Conservation (phyloP, 2,329 filamentous ascomycete species). For the Hypoxylon sp. region DNA sequence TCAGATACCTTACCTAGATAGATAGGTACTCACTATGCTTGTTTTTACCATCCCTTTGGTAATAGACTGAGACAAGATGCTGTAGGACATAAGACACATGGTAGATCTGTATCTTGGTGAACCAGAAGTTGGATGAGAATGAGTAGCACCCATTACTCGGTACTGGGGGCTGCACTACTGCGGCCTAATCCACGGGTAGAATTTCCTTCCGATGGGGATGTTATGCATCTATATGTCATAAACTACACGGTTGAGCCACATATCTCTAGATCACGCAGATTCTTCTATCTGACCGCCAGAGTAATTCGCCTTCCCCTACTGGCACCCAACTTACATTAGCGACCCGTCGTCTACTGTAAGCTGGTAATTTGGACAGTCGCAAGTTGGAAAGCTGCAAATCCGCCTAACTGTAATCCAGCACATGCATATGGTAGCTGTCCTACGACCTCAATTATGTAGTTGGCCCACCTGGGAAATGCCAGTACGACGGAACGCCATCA, state of each 20-base stretch:
- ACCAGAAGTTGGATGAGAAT: background rate
- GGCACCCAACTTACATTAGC: conserved; percentile 6
- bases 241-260: background rate
- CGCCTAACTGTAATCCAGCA: conserved; percentile 1
- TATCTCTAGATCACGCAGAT: background rate
- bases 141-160: background rate
- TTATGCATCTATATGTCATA: conserved; percentile 6
- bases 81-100: background rate
- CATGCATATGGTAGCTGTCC: conserved; percentile 8
- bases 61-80: background rate
- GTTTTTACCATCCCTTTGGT: conserved; percentile 1
- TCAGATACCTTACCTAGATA: too few relatives aligned
- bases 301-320: conserved; percentile 10
- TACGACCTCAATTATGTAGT: conserved; percentile 16
- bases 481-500: background rate
- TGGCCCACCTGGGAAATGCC: conserved; percentile 24
- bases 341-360: background rate
- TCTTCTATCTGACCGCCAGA: conserved; percentile 6
- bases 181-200: conserved; percentile 4
- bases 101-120: background rate
- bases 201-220: conserved; percentile 1
- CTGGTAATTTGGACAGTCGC: conserved; percentile 11
- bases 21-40: background rate
- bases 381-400: background rate
- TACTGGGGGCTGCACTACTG: conserved; percentile 1